Evolutionary conservation across 2,329 filamentous ascomycete genomes (phyloP), one percentile per base, ranked within the genome.

Genomic region (Seiridium unicorne): DNA sequence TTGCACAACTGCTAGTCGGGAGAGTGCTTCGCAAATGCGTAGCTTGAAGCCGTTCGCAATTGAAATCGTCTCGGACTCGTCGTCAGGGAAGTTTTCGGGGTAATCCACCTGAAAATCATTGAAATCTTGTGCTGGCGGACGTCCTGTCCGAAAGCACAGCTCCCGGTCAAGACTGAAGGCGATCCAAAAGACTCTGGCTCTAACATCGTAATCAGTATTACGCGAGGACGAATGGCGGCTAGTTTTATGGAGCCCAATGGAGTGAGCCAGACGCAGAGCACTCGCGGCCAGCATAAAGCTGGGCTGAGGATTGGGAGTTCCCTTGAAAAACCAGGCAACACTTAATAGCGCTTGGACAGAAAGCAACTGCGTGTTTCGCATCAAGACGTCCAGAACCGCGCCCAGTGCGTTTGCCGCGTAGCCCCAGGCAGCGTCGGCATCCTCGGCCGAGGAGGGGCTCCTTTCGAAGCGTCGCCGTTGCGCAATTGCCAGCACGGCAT

Each of bases 331-430:
- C 53, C 53, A 55, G n/a, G 53, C 53, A 35, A 32, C 44, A 18
- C 38, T 40, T 4, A 55, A 38, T 13, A 55, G 53, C 10, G 53
- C 53, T 34, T 55, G 53, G 6, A 55, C 53, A 44, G 53, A 55
- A 9, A 55, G 42, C 36, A 55, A 18, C 53, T 55, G 53, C 53
- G 53, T 55, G 10, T 55, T 55, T 13, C 53, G 53, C 53, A 55
- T 55, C 26, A 55, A 7, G 31, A 55, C 34, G 11, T 55, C 53
- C 36, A 55, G 18, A 18, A 26, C 36, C 7, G 13, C 44, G 8
- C 53, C 53, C n/a, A 55, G 38, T 7, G 53, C 53, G 38, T 55
- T 55, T 2, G 53, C 38, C 5, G 53, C 38, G 1, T 55, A 55
- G 9, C 9, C 38, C 53, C 53, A 55, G 8, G 10, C 38, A 1